Evolutionary conservation across 805 yeast species (phyloP), one percentile per base, ranked within the genome.

Genomic region (Torulaspora maleeae): DNA sequence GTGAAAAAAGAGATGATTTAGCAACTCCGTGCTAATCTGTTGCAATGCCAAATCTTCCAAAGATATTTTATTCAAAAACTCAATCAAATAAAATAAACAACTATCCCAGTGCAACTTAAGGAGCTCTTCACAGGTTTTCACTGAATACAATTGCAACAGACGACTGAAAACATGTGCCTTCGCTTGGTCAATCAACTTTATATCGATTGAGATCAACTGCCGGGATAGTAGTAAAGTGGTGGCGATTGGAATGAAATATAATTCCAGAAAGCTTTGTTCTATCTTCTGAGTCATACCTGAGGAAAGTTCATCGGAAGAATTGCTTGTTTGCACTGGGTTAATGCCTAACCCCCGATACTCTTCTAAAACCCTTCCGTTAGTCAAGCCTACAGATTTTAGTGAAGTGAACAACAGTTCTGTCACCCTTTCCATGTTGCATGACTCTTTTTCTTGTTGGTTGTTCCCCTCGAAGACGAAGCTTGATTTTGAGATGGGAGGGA

Each of bases 81-180:
- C 68, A 13, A 74, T 48, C 0, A 70, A 37, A 48, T 62, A 65
- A 43, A 59, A 67, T 12, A 69, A 45, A 1, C 69, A 63, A 27
- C 69, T 54, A 34, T 69, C 58, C 11, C 71, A 71, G 52, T 71
- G 68, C 0, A 66, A 42, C 4, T 61, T 45, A 19, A 72, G 54
- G 3, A 73, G 45, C 45, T 68, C 53, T 19, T 71, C 73, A 52
- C 69, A 55, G 10, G 56, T 41, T 17, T 53, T 47, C 20, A 54
- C 51, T 37, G 59, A 53, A 48, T 54, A 51, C 56, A 55, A 53
- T 41, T 35, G 49, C 44, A 49, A 47, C 56, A 32, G 47, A 42
- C 49, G 40, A 30, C 50, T 43, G 48, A 49, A 32, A 40, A 38
- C 25, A 49, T 51, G 16, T 57, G 60, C 39, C 52, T 55, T 27